Evolutionary conservation across 495 filamentous ascomycete genomes (phyloP), one percentile per base, ranked within the genome.

Genomic region (Penicillium bovifimosum): DNA sequence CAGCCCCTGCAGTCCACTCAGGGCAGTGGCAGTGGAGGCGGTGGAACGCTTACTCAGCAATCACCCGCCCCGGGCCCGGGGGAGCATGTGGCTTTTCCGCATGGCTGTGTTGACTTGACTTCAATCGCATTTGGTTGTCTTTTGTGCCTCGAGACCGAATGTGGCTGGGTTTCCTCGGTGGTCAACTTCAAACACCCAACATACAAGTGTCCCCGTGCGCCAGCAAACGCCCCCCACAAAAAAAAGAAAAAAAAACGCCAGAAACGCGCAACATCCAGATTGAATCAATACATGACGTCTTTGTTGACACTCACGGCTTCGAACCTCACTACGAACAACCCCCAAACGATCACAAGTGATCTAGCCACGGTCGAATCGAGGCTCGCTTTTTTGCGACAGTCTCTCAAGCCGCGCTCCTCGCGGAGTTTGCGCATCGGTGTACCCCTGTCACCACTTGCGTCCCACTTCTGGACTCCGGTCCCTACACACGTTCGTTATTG

Each of bases 231-330:
- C 29, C 48, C 52, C 48, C 58, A 50, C 55, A 54, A 48, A 52
- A 54, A 42, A 56, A 59, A 54, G 45, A 52, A 54, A 42, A 56
- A 59, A 36, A 31, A 2, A 53, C 56, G 36, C 55, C 49, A 59
- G 43, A 41, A 41, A 62, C 67, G 54, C 70, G 64, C 60, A 26
- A 32, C 48, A 48, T 61, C 41, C 65, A 62, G 50, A 60, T 56
- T 54, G 51, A 17, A 40, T 27, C 52, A 46, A 64, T 68, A 69
- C 63, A 74, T 74, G 71, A 72, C 71, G 71, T 72, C 69, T 72
- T 68, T 74, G 68, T 72, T 71, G 65, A 74, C 62, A 66, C 52
- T 47, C 47, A 57, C 54, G 43, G 35, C 48, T 59, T 52, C 51
- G 59, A 52, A 57, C 56, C 44, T 47, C 35, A 44, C 50, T 50